These are phyloP conservation scores for Dorcoceras hygrometricum DNA, from an alignment of 257 asterid genomes.

Conservation along the genomic window DNA sequence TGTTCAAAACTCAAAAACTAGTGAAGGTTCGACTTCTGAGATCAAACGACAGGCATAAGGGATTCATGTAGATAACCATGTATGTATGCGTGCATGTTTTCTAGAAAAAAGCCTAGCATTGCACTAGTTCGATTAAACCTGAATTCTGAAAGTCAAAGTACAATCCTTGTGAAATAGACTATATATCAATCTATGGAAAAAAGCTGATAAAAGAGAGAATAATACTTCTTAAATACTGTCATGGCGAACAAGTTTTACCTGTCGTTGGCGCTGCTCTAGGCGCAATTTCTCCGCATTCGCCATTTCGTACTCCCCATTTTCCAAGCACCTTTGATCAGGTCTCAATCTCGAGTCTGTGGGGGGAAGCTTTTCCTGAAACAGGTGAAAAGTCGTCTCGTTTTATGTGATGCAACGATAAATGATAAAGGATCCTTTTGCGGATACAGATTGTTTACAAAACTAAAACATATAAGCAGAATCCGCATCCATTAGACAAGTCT, in stretches of 20 bases:
- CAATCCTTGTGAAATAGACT: too few species aligned
- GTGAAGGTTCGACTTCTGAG: too few species aligned
- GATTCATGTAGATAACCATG: too few species aligned
- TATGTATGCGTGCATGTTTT: not conserved
- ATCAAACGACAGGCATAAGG: too few species aligned
- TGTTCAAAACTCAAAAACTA: too few species aligned
- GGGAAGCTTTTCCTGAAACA: slow-evolving; percentile 77
- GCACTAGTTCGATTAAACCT: not conserved
- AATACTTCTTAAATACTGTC: not conserved
- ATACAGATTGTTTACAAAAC: too few species aligned
- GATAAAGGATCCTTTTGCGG: too few species aligned
- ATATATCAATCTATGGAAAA: not conserved
- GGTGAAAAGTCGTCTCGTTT: not conserved
- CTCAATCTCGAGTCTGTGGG: slow-evolving; percentile 96
- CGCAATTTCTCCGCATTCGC: slow-evolving; percentile 86
- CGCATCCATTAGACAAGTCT: not conserved
- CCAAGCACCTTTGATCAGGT: slow-evolving; percentile 95
- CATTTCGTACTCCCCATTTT: slow-evolving; percentile 80
- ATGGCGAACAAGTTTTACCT: slow-evolving; percentile 46
- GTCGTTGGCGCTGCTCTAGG: slow-evolving; percentile 89
- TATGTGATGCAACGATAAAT: not conserved
- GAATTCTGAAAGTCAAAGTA: not conserved
- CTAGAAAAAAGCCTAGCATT: not conserved
- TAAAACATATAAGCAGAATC: too few species aligned
- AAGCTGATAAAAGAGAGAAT: not conserved